Percentiles rank a stretch among this genome's conserved stretches.
Evolutionary conservation across 129 eudicot genomes (phyloP).

Genomic region (Saussurea involucrata): DNA sequence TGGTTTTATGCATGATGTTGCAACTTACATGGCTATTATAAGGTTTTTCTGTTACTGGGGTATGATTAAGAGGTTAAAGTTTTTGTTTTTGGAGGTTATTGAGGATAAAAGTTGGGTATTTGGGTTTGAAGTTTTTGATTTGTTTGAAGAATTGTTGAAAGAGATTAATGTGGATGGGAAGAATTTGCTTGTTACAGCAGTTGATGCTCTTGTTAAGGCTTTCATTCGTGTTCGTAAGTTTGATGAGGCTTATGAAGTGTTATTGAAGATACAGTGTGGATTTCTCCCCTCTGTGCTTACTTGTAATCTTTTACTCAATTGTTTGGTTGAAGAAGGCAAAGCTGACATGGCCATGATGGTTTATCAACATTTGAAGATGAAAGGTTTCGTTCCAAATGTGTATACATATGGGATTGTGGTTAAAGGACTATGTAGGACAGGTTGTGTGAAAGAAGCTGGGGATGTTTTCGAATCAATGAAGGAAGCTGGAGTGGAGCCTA

Average conservation of each 20-base stretch:
- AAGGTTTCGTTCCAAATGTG: constrained; percentile 56
- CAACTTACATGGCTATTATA: constrained; percentile 51
- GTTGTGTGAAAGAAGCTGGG: constrained; percentile 39
- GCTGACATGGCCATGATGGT: constrained; percentile 38
- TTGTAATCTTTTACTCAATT: constrained; percentile 60
- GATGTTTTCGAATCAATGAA: constrained; percentile 49
- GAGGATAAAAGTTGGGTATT: constrained; percentile 28
- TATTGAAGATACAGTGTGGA: constrained; percentile 36
- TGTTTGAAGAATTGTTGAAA: constrained; percentile 49
- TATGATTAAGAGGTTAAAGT: constrained; percentile 43
- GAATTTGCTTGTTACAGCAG: constrained; percentile 34
- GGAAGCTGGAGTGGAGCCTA: constrained; percentile 44
- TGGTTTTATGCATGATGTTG: constrained; percentile 62
- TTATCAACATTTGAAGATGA: constrained; percentile 42
- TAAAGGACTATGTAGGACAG: constrained; percentile 56
- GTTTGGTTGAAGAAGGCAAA: constrained; percentile 46
- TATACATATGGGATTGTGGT: constrained; percentile 64
- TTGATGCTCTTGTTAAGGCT: constrained; percentile 61
- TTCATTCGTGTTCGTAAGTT: constrained; percentile 38
- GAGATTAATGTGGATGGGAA: constrained; percentile 34
- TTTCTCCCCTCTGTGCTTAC: constrained; percentile 38
- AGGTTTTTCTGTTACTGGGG: constrained; percentile 60
- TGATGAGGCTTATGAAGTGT: constrained; percentile 43
- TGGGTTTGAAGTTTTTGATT: constrained; percentile 49
- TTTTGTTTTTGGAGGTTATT: constrained; percentile 52